Percentiles rank a stretch among this genome's conserved stretches.
Evolutionary conservation across 2,329 filamentous ascomycete genomes (phyloP).

Genomic region (Anthostomella pinea): DNA sequence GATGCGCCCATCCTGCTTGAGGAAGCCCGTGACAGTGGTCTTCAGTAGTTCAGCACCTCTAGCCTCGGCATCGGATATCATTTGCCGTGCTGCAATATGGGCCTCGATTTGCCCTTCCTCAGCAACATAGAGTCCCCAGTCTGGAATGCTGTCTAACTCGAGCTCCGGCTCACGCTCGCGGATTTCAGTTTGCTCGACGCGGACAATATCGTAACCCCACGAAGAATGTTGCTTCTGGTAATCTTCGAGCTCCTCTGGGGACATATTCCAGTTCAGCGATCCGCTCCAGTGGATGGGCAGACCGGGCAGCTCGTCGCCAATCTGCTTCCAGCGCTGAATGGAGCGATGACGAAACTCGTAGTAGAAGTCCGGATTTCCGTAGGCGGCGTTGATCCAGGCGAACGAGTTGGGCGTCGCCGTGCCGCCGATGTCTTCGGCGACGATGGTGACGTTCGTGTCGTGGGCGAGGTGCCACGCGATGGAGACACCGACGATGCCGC

Average conservation of each 20-base stretch:
- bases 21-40: constrained; percentile 14
- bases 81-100: constrained; percentile 20
- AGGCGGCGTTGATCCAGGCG: constrained; percentile 32
- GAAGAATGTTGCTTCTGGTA: constrained; percentile 18
- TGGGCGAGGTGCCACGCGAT: constrained; percentile 31
- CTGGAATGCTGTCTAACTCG: constrained; percentile 15
- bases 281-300: constrained; percentile 26
- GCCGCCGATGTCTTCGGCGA: constrained; percentile 28
- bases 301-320: constrained; percentile 22
- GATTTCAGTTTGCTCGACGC: constrained; percentile 18
- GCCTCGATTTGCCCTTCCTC: constrained; percentile 33
- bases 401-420: constrained; percentile 32
- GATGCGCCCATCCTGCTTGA: constrained; percentile 12
- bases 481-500: constrained; percentile 30
- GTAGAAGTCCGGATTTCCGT: constrained; percentile 25
- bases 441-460: constrained; percentile 25
- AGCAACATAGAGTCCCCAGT: constrained; percentile 16
- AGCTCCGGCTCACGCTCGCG: constrained; percentile 22
- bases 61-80: constrained; percentile 18
- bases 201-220: constrained; percentile 29
- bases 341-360: constrained; percentile 30
- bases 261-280: constrained; percentile 23
- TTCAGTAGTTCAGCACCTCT: constrained; percentile 14
- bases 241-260: constrained; percentile 22
- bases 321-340: constrained; percentile 24